Evolutionary conservation across 1,139 yeast genomes (phyloP), one percentile per base, ranked within the genome.

Genomic region (Debaryomycetaceae sp.): DNA sequence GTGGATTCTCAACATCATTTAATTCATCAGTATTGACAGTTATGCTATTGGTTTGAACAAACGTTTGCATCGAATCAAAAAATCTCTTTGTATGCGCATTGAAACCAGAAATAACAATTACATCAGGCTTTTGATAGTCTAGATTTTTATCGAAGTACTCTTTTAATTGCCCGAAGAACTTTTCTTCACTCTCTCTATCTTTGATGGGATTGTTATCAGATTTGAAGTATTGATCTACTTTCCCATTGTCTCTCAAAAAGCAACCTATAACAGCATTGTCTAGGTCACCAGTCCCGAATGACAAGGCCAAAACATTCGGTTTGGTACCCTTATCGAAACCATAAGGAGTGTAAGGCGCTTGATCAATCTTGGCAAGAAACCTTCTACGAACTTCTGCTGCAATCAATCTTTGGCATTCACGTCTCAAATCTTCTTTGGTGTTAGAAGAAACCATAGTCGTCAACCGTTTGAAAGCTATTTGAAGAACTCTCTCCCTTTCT

Each of bases 231-330:
- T 87, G 93, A 37, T 81, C 80, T 29, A 88, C 81, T 45, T 86
- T 83, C 11, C 97, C 96, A 47, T 80, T 81, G 54, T 90, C 95
- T 56, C 85, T 88, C 47, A 93, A 69, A 45, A 83, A 80, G 1
- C 81, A 85, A 34, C 91, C 97, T 50, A 91, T 80, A 36, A 90
- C 88, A 3, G 98, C 97, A 65, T 93, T 96, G 48, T 81, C 82
- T 60, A 74, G 81, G 49, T 83, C 86, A 59, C 96, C 97, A 63
- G 84, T 84, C 54, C 99, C 99, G 52, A 87, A 83, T 0, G 96
- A 80, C 37, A 93, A 60, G 0, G 97, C 82, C 49, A 95, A 72
- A 0, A 90, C 93, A 50, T 87, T 83, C 24, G 99, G 95, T 45
- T 84, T 77, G 6, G 95, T 85, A 37, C 97, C 97, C 49, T 79